Evolutionary conservation across 2,329 filamentous ascomycete species (phyloP).

Genomic region (Xenoacremonium recifei): DNA sequence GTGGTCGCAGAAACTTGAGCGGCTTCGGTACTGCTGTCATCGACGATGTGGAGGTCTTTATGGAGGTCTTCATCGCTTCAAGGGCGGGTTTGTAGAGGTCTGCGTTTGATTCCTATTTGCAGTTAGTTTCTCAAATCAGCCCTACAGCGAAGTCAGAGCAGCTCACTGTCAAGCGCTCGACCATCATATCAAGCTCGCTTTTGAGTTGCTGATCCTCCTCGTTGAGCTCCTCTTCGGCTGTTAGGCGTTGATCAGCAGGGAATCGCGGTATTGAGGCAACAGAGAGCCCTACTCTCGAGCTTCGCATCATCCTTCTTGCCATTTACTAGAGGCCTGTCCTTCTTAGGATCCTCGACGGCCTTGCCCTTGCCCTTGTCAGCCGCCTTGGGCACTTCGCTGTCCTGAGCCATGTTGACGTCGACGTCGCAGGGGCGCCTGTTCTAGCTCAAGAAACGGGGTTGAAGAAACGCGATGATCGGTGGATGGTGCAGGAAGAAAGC

Average conservation of each 20-base stretch:
- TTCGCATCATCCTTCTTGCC: conserved; percentile 76
- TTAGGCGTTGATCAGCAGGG: conserved; percentile 25
- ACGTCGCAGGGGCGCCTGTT: conserved; percentile 25
- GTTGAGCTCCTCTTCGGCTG: conserved; percentile 78
- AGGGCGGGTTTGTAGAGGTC: conserved; percentile 88
- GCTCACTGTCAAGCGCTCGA: conserved; percentile 84
- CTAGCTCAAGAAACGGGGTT: conserved; percentile 22
- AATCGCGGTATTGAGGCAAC: conserved; percentile 8
- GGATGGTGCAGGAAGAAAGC: conserved; percentile 1
- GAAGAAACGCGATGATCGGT: conserved; percentile 8
- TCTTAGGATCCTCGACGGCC: conserved; percentile 68
- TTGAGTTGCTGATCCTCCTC: conserved; percentile 99
- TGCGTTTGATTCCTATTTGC: conserved; percentile 72
- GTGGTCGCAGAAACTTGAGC: conserved; percentile 93
- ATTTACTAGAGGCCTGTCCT: conserved; percentile 68
- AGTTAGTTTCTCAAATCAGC: conserved; percentile 15
- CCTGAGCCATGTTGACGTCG: conserved; percentile 78
- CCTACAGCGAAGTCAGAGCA: too few species aligned
- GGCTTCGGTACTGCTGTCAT: conserved; percentile 99
- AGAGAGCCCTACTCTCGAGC: conserved; percentile 42
- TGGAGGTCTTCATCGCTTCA: conserved; percentile 95
- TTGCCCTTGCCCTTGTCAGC: conserved; percentile 97
- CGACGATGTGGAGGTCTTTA: conserved; percentile 98
- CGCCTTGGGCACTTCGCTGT: conserved; percentile 80
- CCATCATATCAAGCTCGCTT: conserved; percentile 95